Percentiles rank a stretch among this genome's conserved stretches.
Evolutionary conservation across 768 basidiomycete genomes (phyloP).

Genomic region (Russula earlei): DNA sequence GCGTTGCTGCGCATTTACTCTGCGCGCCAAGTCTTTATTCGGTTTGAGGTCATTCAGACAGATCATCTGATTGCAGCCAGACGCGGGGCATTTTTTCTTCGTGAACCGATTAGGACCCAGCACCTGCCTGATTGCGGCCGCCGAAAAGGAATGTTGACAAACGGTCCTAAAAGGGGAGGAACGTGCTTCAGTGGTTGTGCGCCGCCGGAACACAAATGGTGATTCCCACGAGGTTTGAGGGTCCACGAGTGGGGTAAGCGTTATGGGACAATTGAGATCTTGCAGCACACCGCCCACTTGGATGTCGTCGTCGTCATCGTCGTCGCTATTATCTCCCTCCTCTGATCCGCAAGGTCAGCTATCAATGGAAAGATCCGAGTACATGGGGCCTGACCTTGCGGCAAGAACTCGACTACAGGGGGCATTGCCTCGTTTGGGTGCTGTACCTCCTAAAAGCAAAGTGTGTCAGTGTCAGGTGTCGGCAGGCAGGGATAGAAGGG

Average conservation of each 20-base stretch:
- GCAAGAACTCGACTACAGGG: constrained; percentile 63
- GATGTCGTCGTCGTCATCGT: constrained; percentile 80
- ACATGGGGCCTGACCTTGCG: constrained; percentile 43
- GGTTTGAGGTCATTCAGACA: constrained; percentile 39
- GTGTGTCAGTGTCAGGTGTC: no score
- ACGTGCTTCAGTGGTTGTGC: no score
- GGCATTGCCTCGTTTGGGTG: constrained; percentile 64
- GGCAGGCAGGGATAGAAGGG: background rate
- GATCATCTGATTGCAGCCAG: constrained; percentile 61
- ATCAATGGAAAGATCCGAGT: background rate
- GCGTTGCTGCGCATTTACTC: constrained; percentile 49
- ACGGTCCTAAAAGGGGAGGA: constrained; percentile 33
- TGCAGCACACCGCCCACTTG: constrained; percentile 81
- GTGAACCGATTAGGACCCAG: constrained; percentile 33
- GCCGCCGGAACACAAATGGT: no score
- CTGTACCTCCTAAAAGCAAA: constrained; percentile 54
- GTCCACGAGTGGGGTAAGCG: constrained; percentile 52
- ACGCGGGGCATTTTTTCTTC: constrained; percentile 49
- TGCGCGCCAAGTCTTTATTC: constrained; percentile 53
- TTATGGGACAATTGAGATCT: constrained; percentile 78
- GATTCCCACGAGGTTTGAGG: constrained; percentile 76
- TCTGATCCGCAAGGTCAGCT: constrained; percentile 37
- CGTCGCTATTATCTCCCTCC: constrained; percentile 70
- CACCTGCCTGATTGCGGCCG: constrained; percentile 55
- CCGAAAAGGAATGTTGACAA: constrained; percentile 81